These are phyloP conservation scores for Nicotiana sylvestris DNA, from an alignment of 257 asterid species.

Conservation along the genomic window DNA sequence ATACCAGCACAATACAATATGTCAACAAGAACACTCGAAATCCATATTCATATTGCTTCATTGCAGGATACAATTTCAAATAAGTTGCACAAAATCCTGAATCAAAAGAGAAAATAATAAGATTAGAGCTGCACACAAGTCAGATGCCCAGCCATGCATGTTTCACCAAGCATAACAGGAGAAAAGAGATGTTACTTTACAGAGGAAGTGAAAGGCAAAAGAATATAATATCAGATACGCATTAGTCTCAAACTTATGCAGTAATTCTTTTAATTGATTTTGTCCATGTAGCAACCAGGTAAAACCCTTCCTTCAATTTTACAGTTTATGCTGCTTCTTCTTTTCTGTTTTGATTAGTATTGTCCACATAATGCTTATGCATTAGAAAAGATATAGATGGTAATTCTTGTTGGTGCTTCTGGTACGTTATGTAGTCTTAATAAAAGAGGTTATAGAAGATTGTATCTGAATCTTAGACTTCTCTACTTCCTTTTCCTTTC, in stretches of 20 bases:
- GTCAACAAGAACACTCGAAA: slow-evolving; percentile 89
- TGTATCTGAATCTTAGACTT: not conserved
- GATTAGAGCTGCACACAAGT: not conserved
- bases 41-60: slow-evolving; percentile 92
- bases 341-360: not conserved
- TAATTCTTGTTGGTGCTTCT: not conserved
- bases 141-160: not conserved
- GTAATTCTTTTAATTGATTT: not conserved
- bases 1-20: slow-evolving; percentile 71
- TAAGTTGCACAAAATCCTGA: slow-evolving; percentile 51
- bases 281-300: not conserved
- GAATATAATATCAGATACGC: not conserved
- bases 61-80: slow-evolving; percentile 68
- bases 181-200: not conserved
- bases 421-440: not conserved
- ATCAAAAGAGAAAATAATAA: not conserved
- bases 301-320: not conserved
- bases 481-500: not conserved
- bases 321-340: not conserved
- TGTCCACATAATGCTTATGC: not conserved
- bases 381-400: not conserved
- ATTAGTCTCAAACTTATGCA: not conserved
- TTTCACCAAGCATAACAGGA: not conserved
- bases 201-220: not conserved
- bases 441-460: not conserved